Percentiles rank a stretch among this genome's conserved stretches.
These are phyloP conservation scores for Ceratobasidium sp. DNA, from an alignment of 1,284 basidiomycete genomes.

Conservation along the genomic window DNA sequence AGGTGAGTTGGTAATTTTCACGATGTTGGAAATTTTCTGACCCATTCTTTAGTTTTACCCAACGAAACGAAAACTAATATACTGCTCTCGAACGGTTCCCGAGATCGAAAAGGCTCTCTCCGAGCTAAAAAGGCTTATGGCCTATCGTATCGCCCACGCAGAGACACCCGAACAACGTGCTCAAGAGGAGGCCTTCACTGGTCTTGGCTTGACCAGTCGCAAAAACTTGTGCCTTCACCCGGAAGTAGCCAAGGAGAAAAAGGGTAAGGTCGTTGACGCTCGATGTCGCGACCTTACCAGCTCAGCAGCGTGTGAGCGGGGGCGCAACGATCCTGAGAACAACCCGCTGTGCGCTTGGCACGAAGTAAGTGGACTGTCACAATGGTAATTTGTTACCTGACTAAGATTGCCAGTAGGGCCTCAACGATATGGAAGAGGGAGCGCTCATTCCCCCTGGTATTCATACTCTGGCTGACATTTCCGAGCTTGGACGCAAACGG, in stretches of 20 bases:
- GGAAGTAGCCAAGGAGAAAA: slow-evolving; percentile 96
- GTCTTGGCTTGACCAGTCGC: slow-evolving; percentile 93
- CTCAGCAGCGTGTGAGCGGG: slow-evolving; percentile 86
- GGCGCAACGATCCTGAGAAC: slow-evolving; percentile 89
- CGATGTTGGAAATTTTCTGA: background rate
- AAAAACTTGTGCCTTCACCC: slow-evolving; percentile 98
- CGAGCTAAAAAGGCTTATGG: slow-evolving; percentile 95
- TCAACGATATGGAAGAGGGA: slow-evolving; percentile 86
- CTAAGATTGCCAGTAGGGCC: slow-evolving; percentile 62
- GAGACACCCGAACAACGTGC: slow-evolving; percentile 81
- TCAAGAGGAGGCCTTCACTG: slow-evolving; percentile 88
- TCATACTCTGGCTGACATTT: slow-evolving; percentile 94
- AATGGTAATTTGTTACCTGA: slow-evolving; percentile 5
- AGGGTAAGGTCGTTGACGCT: slow-evolving; percentile 97
- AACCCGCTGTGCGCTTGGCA: slow-evolving; percentile 96
- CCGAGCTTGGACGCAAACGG: slow-evolving; percentile 89
- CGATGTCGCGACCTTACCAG: slow-evolving; percentile 96
- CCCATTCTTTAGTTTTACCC: slow-evolving; percentile 81
- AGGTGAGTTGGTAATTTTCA: slow-evolving; percentile 66
- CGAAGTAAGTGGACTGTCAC: slow-evolving; percentile 72
- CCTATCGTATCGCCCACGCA: slow-evolving; percentile 76
- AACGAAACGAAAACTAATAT: slow-evolving; percentile 93
- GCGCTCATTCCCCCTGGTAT: slow-evolving; percentile 89
- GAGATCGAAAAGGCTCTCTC: slow-evolving; percentile 99
- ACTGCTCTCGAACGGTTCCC: slow-evolving; percentile 99